Evolutionary conservation across 2,329 filamentous ascomycete genomes (phyloP), one percentile per base, ranked within the genome.

Genomic region (Huntiella savannae): DNA sequence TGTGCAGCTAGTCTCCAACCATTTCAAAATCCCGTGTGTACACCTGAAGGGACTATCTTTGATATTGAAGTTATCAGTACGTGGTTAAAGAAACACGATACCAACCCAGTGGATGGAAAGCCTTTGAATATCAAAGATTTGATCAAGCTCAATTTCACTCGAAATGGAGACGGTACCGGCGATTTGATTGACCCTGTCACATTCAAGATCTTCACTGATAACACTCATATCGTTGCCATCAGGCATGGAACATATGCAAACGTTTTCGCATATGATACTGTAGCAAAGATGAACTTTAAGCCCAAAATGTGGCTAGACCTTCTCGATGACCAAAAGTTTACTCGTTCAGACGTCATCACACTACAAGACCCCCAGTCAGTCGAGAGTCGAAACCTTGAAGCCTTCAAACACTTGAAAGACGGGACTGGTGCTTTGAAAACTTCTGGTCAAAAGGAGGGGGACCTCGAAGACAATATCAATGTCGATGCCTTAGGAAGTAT

Each of bases 171-270:
- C 53, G 63, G 65, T 2, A 63, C 67, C 36, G 63, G 68, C 37
- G 64, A 63, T 6, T 82, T 91, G 56, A 84, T 96, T 52, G 91
- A 98, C 56, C 92, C 91, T 0, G 88, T 98, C 40, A 95, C 87
- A 0, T 96, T 83, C 69, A 98, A 98, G 62, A 82, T 93, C 37
- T 85, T 98, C 57, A 98, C 91, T 40, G 86, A 98, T 60, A 96
- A 96, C 62, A 96, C 91, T 3, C 91, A 96, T 61, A 84, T 98
- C 49, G 84, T 96, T 40, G 88, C 87, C 12, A 70, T 98, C 52
- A 72, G 77, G 48, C 77, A 82, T 61, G 76, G 75, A 46, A 81
- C 70, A 47, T 88, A 87, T 49, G 88, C 88, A 43, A 98, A 98
- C 62, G 91, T 94, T 4, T 98, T 96, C 59, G 79, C 87, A 1